Conservation (phyloP, 148 eudicot species). For the Polygonum aviculare region DNA sequence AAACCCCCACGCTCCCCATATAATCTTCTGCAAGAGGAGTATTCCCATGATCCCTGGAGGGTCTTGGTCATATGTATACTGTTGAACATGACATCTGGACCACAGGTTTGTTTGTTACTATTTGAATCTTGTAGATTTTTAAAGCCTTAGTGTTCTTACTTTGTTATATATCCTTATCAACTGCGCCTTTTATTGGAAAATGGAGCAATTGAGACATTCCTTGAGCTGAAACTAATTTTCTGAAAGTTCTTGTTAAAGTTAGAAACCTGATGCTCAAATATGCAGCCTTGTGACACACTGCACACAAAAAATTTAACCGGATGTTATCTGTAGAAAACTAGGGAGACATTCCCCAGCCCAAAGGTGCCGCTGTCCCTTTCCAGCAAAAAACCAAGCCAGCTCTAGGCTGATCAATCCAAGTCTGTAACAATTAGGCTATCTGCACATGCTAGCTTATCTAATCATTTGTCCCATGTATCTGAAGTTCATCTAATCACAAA, state of each 20-base stretch:
- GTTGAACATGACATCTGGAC: slow-evolving; percentile 63
- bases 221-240: neutral
- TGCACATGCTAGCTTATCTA: neutral
- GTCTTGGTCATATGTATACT: slow-evolving; percentile 85
- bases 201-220: neutral
- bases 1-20: slow-evolving; percentile 59
- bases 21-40: slow-evolving; percentile 75
- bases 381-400: neutral
- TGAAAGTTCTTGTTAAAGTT: neutral
- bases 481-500: neutral
- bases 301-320: no score
- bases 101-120: slow-evolving; percentile 43
- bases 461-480: neutral
- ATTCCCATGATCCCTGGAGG: slow-evolving; percentile 84
- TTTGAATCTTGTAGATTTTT: neutral
- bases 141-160: neutral
- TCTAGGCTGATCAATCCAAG: neutral
- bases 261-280: neutral
- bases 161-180: neutral
- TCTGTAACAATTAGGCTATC: neutral
- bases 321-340: neutral
- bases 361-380: neutral
- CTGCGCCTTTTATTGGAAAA: neutral
- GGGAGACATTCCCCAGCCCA: neutral
- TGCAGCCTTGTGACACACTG: neutral